Conservation (phyloP, 1,139 yeast genomes). For the Kluyveromyces marxianus region DNA sequence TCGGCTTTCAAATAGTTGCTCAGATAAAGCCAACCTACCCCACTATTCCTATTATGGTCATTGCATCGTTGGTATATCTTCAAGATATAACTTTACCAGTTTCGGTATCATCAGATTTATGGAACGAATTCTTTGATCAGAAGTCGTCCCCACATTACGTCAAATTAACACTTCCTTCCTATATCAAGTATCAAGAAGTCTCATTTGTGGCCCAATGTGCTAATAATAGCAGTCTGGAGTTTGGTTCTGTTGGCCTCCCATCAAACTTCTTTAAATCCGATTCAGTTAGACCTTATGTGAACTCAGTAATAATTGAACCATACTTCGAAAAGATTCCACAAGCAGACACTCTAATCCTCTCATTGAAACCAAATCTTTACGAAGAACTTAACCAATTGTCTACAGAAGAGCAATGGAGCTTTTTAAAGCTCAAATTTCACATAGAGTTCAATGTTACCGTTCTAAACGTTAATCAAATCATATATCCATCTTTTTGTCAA, state of each 20-base stretch:
- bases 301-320: conserved; percentile 12
- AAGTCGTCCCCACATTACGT: conserved; percentile 8
- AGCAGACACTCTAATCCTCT: conserved; percentile 14
- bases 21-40: too few relatives aligned
- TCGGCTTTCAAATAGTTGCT: too few relatives aligned
- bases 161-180: conserved; percentile 12
- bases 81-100: not conserved
- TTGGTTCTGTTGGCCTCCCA: conserved; percentile 13
- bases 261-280: conserved; percentile 7
- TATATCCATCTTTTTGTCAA: conserved; percentile 16
- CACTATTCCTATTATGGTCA: not conserved
- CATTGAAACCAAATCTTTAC: conserved; percentile 16
- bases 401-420: conserved; percentile 15
- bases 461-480: conserved; percentile 12
- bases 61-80: not conserved
- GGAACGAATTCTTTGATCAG: not conserved
- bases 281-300: conserved; percentile 10
- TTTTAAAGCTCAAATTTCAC: conserved; percentile 17
- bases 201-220: conserved; percentile 6
- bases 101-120: not conserved
- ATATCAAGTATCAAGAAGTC: conserved; percentile 6
- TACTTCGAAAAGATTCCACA: not conserved
- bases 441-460: conserved; percentile 14
- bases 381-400: conserved; percentile 15
- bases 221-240: conserved; percentile 9